Evolutionary conservation across 2,329 filamentous ascomycete species (phyloP), one percentile per base, ranked within the genome.

Genomic region (Colletotrichum sp.): DNA sequence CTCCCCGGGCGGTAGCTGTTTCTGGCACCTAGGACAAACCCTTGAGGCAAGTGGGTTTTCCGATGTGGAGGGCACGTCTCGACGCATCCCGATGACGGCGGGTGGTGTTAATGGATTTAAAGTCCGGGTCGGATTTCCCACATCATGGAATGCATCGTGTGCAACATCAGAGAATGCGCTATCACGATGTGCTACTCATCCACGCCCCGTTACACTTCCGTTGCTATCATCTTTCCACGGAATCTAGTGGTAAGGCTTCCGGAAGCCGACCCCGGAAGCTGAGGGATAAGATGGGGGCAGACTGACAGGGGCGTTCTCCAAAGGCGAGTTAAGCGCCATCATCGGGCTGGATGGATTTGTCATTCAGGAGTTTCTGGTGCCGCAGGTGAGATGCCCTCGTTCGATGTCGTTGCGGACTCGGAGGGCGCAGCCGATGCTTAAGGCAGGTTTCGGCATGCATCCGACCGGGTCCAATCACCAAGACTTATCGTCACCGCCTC

Each of bases 71-170:
- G 57, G 27, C 21, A 43, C 27, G 51, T 38, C n/a, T 57, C n/a
- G 21, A 66, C 64, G 64, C 64, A 51, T 24, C 64, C 64, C 64
- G 64, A 66, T 66, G 64, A 66, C 64, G 64, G 64, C 64, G 63
- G 43, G 15, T 59, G 57, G 57, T 59, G 57, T 59, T 59, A 8
- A 59, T 59, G 57, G 57, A 31, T 59, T 59, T 34, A 24, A 33
- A 61, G n/a, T 31, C 31, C 15, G 36, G 21, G 21, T 24, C 59
- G 59, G 59, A 29, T 63, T 29, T 36, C 36, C 61, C 34, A 36
- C 11, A 34, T 61, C 57, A 1, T 59, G 57, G 11, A 34, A 29
- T 34, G 29, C 31, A 57, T 57, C 15, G 54, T 29, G 43, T 51
- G 7, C 43, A 21, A 51, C n/a, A 2, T 13, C 6, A 21, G 6